These are phyloP conservation scores for Mrakia hoshinonis DNA, from an alignment of 768 basidiomycete genomes.

Conservation along the genomic window DNA sequence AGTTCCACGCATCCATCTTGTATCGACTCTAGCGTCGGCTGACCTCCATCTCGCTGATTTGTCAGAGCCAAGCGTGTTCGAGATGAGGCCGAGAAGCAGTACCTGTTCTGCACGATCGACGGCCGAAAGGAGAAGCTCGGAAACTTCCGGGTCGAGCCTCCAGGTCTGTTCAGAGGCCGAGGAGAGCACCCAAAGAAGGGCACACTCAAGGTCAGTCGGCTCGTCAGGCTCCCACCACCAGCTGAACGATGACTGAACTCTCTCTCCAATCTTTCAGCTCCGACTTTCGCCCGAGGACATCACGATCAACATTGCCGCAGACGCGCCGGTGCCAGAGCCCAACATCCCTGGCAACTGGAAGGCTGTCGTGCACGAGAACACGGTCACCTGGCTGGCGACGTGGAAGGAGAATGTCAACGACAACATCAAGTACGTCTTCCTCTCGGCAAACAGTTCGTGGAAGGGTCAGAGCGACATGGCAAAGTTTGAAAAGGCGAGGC, in stretches of 20 bases:
- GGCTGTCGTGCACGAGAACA: conserved; percentile 68
- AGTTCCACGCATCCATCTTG: conserved; percentile 23
- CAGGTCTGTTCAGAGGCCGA: conserved; percentile 93
- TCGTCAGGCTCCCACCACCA: background rate
- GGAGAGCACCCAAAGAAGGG: conserved; percentile 99
- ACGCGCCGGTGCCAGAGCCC: conserved; percentile 65
- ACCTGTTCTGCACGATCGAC: conserved; percentile 77
- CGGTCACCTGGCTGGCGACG: conserved; percentile 96
- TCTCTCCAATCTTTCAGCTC: conserved; percentile 46
- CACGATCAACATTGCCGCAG: conserved; percentile 82
- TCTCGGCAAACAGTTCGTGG: conserved; percentile 91
- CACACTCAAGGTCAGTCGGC: conserved; percentile 62
- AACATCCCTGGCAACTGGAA: conserved; percentile 92
- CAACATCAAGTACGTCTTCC: conserved; percentile 93
- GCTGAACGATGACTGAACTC: conserved; percentile 15
- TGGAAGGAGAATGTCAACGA: conserved; percentile 99
- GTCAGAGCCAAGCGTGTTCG: conserved; percentile 61
- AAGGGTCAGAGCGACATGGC: conserved; percentile 97
- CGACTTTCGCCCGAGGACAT: conserved; percentile 92
- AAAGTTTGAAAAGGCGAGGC: conserved; percentile 96
- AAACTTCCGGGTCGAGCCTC: conserved; percentile 96
- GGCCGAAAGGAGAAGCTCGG: conserved; percentile 97
- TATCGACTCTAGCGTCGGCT: conserved; percentile 2
- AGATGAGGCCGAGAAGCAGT: conserved; percentile 75
- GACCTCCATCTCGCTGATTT: background rate